Percentiles rank a stretch among this genome's conserved stretches.
phyloP scores from a whole-genome alignment of 1,284 basidiomycete species.

The Austroboletus novae-zelandiae region DNA sequence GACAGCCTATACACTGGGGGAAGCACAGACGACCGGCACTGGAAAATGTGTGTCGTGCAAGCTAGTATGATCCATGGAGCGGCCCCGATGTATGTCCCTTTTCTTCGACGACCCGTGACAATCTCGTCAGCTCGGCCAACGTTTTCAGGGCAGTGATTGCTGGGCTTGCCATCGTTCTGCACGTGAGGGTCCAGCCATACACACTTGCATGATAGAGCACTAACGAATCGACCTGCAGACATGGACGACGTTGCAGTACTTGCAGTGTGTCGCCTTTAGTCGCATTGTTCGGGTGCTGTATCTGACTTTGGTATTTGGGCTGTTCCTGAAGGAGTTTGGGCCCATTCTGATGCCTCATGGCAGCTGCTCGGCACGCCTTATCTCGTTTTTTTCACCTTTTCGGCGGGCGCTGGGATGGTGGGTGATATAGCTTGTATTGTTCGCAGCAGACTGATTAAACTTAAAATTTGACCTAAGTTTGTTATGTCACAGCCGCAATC shows the following conservation, averaged over 20 bases:
- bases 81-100: slow-evolving; percentile 47
- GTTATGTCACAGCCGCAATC: slow-evolving; percentile 32
- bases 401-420: slow-evolving; percentile 26
- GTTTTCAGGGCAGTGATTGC: slow-evolving; percentile 45
- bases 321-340: slow-evolving; percentile 6
- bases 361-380: slow-evolving; percentile 42
- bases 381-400: slow-evolving; percentile 33
- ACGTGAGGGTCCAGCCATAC: slow-evolving; percentile 34
- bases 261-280: slow-evolving; percentile 9
- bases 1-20: slow-evolving; percentile 39
- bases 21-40: slow-evolving; percentile 16
- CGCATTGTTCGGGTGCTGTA: slow-evolving; percentile 19
- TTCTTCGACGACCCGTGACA: not conserved
- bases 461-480: slow-evolving; percentile 31
- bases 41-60: slow-evolving; percentile 45
- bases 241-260: slow-evolving; percentile 37
- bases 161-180: slow-evolving; percentile 47
- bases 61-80: slow-evolving; percentile 52
- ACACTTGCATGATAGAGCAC: not conserved
- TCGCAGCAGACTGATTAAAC: slow-evolving; percentile 9
- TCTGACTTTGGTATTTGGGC: slow-evolving; percentile 13
- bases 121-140: not conserved
- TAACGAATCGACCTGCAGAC: slow-evolving; percentile 30
- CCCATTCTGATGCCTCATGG: slow-evolving; percentile 10
- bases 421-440: slow-evolving; percentile 4